Evolutionary conservation across 331 rosid genomes (phyloP), one percentile per base, ranked within the genome.

Genomic region (Dryas integrifolia): DNA sequence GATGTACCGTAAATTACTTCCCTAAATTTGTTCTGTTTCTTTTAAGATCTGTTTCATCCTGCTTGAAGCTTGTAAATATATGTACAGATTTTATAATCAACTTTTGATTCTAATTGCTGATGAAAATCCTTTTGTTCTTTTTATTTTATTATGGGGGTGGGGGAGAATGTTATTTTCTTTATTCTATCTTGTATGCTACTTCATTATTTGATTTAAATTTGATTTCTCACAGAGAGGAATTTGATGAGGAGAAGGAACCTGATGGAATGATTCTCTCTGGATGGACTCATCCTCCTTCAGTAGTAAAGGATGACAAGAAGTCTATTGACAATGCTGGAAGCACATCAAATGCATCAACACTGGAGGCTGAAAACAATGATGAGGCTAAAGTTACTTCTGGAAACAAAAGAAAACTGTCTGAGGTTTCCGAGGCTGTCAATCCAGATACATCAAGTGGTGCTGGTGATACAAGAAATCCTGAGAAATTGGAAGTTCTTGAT

Each of bases 161-260:
- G 50, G 67, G 12, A 30, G 2, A 15, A 3, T 40, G 30, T 8
- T 40, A 10, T 9, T 62, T 61, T 15, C 12, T 62, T 58, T 38
- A 13, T 15, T 7, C 2, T 7, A 2, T 73, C 9, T 4, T 6
- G 40, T 57, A 21, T n/a, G 57, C 46, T 35, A 45, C 52, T 0
- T 52, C 2, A n/a, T 67, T 24, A 45, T 38, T 89, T 69, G 77
- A 82, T 75, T 85, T 69, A 72, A n/a, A 24, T 50, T 72, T 40
- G 21, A 50, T 53, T 55, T 56, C 38, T 6, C 4, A n/a, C 82
- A 83, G 90, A 58, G 90, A 81, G 74, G 88, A 81, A 48, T 95
- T 95, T 68, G 98, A 95, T 39, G 98, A 91, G 81, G 98, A 95
- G 86, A 92, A 95, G 81, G 99, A 95, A 81, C 97, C 99, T 30